Evolutionary conservation across 192 early-diverging fungal genomes (phyloP), one percentile per base, ranked within the genome.

Genomic region (Coemansia sp.): DNA sequence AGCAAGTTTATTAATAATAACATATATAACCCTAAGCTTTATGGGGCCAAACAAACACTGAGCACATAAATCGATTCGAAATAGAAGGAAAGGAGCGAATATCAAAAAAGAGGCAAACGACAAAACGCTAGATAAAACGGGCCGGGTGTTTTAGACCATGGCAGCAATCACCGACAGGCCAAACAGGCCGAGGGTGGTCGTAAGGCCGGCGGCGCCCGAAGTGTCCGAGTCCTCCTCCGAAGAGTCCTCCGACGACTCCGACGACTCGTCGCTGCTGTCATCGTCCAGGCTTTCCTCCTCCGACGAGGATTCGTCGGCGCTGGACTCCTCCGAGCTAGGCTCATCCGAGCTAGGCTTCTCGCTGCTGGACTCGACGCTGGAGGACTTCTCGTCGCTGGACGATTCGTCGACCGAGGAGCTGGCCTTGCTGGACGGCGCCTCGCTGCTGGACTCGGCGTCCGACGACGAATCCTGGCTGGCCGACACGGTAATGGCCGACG

Each of bases 71-170:
- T n/a, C n/a, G n/a, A n/a, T n/a, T n/a, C n/a, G n/a, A n/a, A n/a
- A n/a, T n/a, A n/a, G 39, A 12, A 20, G 26, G 25, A 14, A 5
- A 9, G 30, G 14, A 45, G n/a, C 25, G 23, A 10, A 45, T 5
- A 4, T 8, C 12, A 23, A 5, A 42, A 49, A 8, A 35, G 25
- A 32, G 11, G 8, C 35, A 21, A 20, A 0, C 12, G 36, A n/a
- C n/a, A n/a, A n/a, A n/a, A n/a, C n/a, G n/a, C n/a, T n/a, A n/a
- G n/a, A n/a, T n/a, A n/a, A n/a, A n/a, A n/a, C n/a, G n/a, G n/a
- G n/a, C n/a, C n/a, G n/a, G n/a, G n/a, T n/a, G n/a, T n/a, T 48
- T 60, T 64, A 71, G 62, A 71, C 55, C 62, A 71, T 14, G n/a
- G 69, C 61, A 22, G 59, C 70, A 39, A 66, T 17, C 2, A 43